A percentile compares a stretch with the other conserved stretches of the same genome.
Evolutionary conservation across 176 grass and related monocot genomes (phyloP).

Genomic region (Triticum urartu): DNA sequence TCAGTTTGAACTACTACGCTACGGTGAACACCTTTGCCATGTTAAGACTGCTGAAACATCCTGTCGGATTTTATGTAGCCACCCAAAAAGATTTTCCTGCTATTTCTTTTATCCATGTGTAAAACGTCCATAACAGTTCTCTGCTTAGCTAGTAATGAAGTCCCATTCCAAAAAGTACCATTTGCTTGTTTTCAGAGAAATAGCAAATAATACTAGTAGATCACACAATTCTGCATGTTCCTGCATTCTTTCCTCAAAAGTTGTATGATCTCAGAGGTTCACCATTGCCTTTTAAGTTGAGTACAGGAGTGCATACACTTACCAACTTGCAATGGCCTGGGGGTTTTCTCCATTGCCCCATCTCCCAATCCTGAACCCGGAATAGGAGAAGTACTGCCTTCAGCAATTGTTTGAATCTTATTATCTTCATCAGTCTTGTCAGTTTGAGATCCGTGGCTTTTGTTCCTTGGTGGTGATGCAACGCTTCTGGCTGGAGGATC

Average conservation of each 20-base stretch:
- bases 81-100: constrained; percentile 28
- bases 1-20: constrained; percentile 2
- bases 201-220: not conserved
- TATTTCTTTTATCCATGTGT: constrained; percentile 23
- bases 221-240: not conserved
- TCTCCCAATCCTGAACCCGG: constrained; percentile 27
- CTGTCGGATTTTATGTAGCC: not conserved
- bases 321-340: constrained; percentile 36
- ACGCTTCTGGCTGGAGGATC: constrained; percentile 28
- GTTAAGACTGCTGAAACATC: constrained; percentile 27
- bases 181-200: constrained; percentile 20
- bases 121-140: not conserved
- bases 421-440: not conserved
- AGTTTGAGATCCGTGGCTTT: constrained; percentile 16
- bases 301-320: constrained; percentile 29
- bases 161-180: not conserved
- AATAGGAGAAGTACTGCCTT: constrained; percentile 7
- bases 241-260: constrained; percentile 4
- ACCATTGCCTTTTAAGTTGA: constrained; percentile 20
- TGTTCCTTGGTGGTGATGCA: constrained; percentile 25
- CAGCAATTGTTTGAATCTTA: constrained; percentile 20
- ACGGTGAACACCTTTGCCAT: constrained; percentile 13
- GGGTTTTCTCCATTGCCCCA: not conserved
- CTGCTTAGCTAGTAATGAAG: constrained; percentile 15
- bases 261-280: constrained; percentile 9